phyloP scores from a whole-genome alignment of 257 asterid species.

The Knoxia roxburghii region DNA sequence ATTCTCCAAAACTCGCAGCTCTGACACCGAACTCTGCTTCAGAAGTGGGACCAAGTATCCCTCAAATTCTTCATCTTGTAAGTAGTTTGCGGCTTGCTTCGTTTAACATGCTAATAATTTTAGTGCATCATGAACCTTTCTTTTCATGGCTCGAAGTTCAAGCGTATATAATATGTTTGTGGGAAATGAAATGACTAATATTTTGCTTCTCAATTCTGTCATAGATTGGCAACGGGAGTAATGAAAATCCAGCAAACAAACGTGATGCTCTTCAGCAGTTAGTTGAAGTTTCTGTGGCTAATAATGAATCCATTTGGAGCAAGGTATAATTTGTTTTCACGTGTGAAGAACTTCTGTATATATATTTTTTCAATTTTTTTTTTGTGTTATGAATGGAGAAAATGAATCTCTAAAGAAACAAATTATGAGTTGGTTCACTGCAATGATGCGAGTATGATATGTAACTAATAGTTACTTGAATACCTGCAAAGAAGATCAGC shows the following conservation, averaged over 20 bases:
- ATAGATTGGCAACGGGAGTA: conserved; percentile 79
- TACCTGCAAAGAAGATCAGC: background rate
- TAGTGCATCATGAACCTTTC: background rate
- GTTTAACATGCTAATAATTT: background rate
- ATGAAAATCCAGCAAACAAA: conserved; percentile 61
- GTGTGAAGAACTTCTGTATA: background rate
- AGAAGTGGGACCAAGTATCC: conserved; percentile 82
- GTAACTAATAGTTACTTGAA: background rate
- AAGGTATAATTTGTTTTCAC: conserved; percentile 43
- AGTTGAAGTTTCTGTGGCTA: conserved; percentile 66
- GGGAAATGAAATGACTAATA: background rate
- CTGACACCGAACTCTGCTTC: conserved; percentile 45
- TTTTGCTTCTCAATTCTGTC: conserved; percentile 4
- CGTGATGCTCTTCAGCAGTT: conserved; percentile 77
- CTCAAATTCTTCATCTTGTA: conserved; percentile 93
- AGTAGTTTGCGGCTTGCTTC: conserved; percentile 28
- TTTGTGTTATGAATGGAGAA: background rate
- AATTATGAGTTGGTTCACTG: too few species aligned
- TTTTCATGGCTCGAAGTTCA: background rate
- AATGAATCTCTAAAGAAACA: background rate
- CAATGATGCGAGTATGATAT: too few species aligned
- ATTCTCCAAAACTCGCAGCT: conserved; percentile 50
- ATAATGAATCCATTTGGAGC: conserved; percentile 76
- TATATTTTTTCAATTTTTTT: background rate
- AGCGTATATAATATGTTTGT: too few species aligned